Evolutionary conservation across 768 basidiomycete genomes (phyloP), one percentile per base, ranked within the genome.

Genomic region (Boletus reticuloceps): DNA sequence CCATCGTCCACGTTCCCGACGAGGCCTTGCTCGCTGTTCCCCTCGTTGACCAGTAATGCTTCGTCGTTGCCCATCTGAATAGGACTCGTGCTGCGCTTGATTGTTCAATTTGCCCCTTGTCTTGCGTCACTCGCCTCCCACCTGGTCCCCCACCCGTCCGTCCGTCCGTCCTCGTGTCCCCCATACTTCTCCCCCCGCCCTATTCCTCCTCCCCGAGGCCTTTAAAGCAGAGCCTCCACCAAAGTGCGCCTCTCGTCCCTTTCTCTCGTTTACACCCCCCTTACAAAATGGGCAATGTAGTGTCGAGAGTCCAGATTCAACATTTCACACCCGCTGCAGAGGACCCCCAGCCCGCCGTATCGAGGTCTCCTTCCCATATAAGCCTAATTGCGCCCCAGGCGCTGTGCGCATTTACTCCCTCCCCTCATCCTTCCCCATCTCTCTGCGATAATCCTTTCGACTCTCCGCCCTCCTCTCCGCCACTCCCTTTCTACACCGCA

Each of bases 401-500:
- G 51, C 56, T 71, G 53, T 60, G 63, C 54, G 66, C 61, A 52
- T 70, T 65, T 42, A 49, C 60, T 2, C 58, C 67, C 43, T 62
- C 74, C 4, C 66, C 76, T 14, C 46, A 37, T 41, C 71, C 75
- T 34, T 69, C 75, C 2, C 70, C 72, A 20, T 63, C 53, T 56
- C 56, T 68, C 62, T 64, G 73, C 54, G 73, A 75, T 41, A 72
- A 73, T 51, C 74, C 71, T 1, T 45, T 73, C 45, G 73, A 68
- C 10, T 71, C 72, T 0, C 75, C 75, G 3, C 64, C 75, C 43
- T 58, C 72, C 50, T 76, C 75, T 7, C 74, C 75, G 3, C 67
- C 69, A 16, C 72, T 74, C 58, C 66, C 69, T 36, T 81, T 81
- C 57, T 74, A 74, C 61, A 79, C 80, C 6, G 79, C 81, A 4